Base-by-base conservation (phyloP, 495 filamentous ascomycete species). In the Podospora conica region DNA sequence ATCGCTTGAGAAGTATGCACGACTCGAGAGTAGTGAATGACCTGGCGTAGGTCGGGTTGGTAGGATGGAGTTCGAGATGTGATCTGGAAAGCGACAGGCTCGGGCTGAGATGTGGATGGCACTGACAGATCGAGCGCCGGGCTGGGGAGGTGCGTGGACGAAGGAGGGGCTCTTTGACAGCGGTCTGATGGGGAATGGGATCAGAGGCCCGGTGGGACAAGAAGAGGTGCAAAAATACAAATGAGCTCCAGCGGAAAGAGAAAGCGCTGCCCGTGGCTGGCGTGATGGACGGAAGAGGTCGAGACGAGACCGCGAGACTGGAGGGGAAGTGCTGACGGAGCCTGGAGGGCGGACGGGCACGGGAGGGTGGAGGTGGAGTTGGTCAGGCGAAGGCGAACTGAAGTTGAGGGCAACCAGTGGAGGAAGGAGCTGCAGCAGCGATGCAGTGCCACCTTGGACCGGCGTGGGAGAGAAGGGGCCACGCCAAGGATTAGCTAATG, bases 401-500 rank as follows among this genome's bases (percentile, higher is more conserved):
- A 59, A 25, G 27, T 15, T 25, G 58, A 29, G 23, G 21, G 31
- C 27, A 48, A 15, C 20, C 28, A 54, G 21, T n/a, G 25, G 65
- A 22, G 21, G 31, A 62, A 9, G 18, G 48, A 64, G 40, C 24
- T 57, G 55, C 4, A 28, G 61, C 5, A 25, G 23, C 21, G 40
- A 48, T 21, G 60, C 31, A 63, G 27, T 53, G 48, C 63, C 33
- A 55, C 29, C 62, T 55, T 25, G 58, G 58, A 58, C 27, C 10
- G 53, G 53, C 20, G 23, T 18, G 6, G 10, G 27, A 55, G 28
- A 23, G 48, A 11, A 60, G 24, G n/a, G n/a, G n/a, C n/a, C n/a
- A n/a, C n/a, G 55, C 24, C 29, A 33, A 9, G 57, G 65, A 68
- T 70, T 69, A 71, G 61, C 67, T 71, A 70, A 69, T 21, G 40